phyloP scores from a whole-genome alignment of 2,329 filamentous ascomycete species.

The Colletotrichum sp. region DNA sequence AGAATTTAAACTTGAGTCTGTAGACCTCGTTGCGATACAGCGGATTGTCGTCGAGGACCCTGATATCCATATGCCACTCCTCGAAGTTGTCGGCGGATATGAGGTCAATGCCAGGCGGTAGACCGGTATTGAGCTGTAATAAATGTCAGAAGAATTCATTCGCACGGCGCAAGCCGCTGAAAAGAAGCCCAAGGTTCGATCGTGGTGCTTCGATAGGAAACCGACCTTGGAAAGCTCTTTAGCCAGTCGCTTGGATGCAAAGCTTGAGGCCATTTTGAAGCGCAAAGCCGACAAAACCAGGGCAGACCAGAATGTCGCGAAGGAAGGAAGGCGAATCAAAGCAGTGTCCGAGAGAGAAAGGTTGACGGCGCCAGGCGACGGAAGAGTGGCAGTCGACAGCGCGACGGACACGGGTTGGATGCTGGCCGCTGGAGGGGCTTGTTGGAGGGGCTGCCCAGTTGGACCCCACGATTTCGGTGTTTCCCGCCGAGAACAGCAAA shows the following conservation, averaged over 20 bases:
- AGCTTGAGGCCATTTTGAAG: conserved; percentile 43
- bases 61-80: conserved; percentile 92
- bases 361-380: not conserved
- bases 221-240: conserved; percentile 66
- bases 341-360: not conserved
- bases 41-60: conserved; percentile 88
- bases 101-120: conserved; percentile 76
- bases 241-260: conserved; percentile 61
- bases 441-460: conserved; percentile 15
- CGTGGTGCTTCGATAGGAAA: not conserved
- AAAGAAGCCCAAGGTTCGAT: not conserved
- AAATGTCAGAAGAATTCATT: not conserved
- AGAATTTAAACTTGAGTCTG: conserved; percentile 87
- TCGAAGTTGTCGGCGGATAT: conserved; percentile 82
- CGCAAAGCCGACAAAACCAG: not conserved
- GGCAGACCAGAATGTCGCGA: not conserved
- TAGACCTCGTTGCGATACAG: conserved; percentile 83
- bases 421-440: conserved; percentile 12
- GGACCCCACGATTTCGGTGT: conserved; percentile 21
- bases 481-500: conserved; percentile 14
- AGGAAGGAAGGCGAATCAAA: not conserved
- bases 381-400: not conserved
- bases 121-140: conserved; percentile 42
- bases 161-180: not conserved
- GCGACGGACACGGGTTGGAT: not conserved